Evolutionary conservation across 1,284 basidiomycete genomes (phyloP), one percentile per base, ranked within the genome.

Genomic region (Pseudozyma thailandica): DNA sequence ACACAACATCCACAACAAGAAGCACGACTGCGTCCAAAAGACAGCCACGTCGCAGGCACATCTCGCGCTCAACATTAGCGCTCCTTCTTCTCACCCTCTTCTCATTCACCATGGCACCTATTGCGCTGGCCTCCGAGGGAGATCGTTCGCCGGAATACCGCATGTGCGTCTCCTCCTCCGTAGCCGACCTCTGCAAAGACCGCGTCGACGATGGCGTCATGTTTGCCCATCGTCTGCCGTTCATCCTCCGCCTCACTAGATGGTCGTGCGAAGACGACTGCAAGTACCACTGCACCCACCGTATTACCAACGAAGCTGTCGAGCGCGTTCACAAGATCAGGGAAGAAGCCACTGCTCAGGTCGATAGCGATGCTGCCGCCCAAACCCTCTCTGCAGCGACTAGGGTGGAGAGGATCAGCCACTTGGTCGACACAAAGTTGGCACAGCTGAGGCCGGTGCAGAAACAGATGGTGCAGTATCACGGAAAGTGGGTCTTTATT

Each of bases 201-300:
- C 50, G 68, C 63, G 44, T 79, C 77, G 56, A 80, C 70, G 78
- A 81, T 42, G 78, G 79, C 33, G 64, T 69, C 42, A 66, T 77
- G 18, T 28, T 30, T 23, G 56, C 77, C 4, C 66, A 64, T 28
- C 68, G 62, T 0, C 50, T 91, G 86, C 65, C 87, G 82, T 69
- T 91, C 87, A 76, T 84, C 27, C 84, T 87, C 4, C 77, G 85
- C 8, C 60, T 84, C 12, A 85, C 85, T 3, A 78, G 83, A 15
- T 89, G 88, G 95, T 88, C 90, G 18, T 97, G 94, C 84, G 78
- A 84, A 13, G 92, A 92, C 76, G 87, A 97, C 83, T 98, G 94
- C 87, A 89, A 89, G 79, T 98, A 98, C 80, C 84, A 84, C 18
- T 98, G 95, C 85, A 92, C 91, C 86, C 93, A 96, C 79, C 83